phyloP scores from a whole-genome alignment of 1,139 yeast genomes.

The Magnusiomyces suaveolens region DNA sequence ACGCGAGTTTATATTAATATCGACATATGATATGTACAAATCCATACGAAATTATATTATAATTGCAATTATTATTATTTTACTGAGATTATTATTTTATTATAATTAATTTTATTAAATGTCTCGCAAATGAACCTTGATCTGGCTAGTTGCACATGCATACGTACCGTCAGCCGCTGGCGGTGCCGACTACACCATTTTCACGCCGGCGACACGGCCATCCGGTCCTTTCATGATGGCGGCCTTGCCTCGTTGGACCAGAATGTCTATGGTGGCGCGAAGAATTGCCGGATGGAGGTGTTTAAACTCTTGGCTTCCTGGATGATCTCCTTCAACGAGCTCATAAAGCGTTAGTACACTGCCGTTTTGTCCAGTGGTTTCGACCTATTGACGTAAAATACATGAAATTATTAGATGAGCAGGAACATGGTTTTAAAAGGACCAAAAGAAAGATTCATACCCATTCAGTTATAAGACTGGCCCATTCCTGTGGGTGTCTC shows the following conservation, averaged over 20 bases:
- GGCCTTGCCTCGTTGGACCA: slow-evolving; percentile 50
- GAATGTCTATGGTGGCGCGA: slow-evolving; percentile 44
- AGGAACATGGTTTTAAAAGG: background rate
- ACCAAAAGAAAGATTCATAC: slow-evolving; percentile 14
- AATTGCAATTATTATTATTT: background rate
- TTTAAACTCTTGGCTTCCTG: slow-evolving; percentile 47
- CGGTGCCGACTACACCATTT: slow-evolving; percentile 18
- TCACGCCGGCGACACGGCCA: slow-evolving; percentile 31
- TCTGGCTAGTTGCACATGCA: too few relatives aligned
- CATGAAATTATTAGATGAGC: background rate
- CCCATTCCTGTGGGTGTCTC: slow-evolving; percentile 72
- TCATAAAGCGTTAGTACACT: slow-evolving; percentile 77
- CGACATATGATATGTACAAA: too few relatives aligned
- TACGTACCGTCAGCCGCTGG: too few relatives aligned
- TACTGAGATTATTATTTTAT: too few relatives aligned
- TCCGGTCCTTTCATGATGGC: slow-evolving; percentile 28
- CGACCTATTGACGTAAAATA: slow-evolving; percentile 31
- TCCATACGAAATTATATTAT: too few relatives aligned
- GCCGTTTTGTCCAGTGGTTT: slow-evolving; percentile 66
- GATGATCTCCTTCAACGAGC: slow-evolving; percentile 54
- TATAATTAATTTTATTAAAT: background rate
- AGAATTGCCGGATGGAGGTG: slow-evolving; percentile 54
- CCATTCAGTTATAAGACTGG: slow-evolving; percentile 49
- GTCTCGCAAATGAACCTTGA: too few relatives aligned
- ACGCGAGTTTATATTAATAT: too few relatives aligned